Percentiles rank a stretch among this genome's conserved stretches.
Evolutionary conservation across 805 yeast genomes (phyloP).

Genomic region (Candida manassasensis): DNA sequence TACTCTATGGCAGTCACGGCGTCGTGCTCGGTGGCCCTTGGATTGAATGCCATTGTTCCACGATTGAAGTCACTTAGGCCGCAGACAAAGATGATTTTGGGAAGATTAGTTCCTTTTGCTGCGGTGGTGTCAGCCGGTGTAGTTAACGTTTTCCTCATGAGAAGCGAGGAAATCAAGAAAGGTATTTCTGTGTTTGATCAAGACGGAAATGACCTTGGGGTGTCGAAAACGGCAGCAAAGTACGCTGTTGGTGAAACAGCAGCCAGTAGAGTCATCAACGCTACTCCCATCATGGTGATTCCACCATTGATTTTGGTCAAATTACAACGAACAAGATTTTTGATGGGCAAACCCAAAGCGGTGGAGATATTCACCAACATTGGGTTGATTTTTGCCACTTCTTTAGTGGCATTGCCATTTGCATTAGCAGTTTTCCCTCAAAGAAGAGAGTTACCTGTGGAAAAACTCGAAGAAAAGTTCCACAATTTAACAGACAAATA

Average conservation of each 20-base stretch:
- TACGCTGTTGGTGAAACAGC: slow-evolving; percentile 98
- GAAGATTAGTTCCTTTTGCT: slow-evolving; percentile 94
- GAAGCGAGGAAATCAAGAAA: slow-evolving; percentile 86
- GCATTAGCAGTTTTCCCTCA: slow-evolving; percentile 97
- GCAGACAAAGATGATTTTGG: slow-evolving; percentile 61
- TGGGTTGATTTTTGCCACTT: slow-evolving; percentile 80
- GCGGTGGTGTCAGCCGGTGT: slow-evolving; percentile 98
- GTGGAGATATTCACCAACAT: slow-evolving; percentile 70
- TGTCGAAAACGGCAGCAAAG: slow-evolving; percentile 80
- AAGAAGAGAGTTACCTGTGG: slow-evolving; percentile 57
- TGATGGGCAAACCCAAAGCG: slow-evolving; percentile 63
- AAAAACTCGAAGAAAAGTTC: slow-evolving; percentile 61
- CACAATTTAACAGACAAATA: slow-evolving; percentile 53
- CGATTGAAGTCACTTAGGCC: slow-evolving; percentile 68
- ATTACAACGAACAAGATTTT: slow-evolving; percentile 60
- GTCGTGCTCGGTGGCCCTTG: slow-evolving; percentile 92
- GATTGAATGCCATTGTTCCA: slow-evolving; percentile 89
- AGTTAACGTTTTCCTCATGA: slow-evolving; percentile 93
- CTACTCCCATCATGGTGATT: slow-evolving; percentile 95
- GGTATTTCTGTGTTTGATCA: slow-evolving; percentile 72
- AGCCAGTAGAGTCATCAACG: slow-evolving; percentile 87
- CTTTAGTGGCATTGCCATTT: slow-evolving; percentile 86
- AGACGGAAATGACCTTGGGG: slow-evolving; percentile 57
- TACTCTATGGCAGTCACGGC: slow-evolving; percentile 89
- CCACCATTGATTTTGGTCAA: slow-evolving; percentile 84